A percentile compares a stretch with the other conserved stretches of the same genome.
Evolutionary conservation across 208 protist genomes (phyloP).

Genomic region (Leptomonas pyrrhocoris): DNA sequence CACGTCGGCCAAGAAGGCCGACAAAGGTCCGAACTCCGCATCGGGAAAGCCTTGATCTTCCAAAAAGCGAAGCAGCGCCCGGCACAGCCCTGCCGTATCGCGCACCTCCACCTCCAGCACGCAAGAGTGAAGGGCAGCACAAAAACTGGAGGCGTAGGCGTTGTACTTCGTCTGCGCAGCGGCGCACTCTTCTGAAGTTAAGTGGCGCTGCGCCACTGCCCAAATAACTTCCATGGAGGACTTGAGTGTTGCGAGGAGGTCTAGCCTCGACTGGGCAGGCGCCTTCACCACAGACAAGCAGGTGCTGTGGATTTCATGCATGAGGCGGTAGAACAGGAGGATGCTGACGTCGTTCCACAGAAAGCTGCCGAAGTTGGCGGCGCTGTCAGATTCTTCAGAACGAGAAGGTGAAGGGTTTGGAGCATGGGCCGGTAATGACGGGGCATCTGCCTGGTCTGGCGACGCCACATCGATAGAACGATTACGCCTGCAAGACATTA

Average conservation of each 20-base stretch:
- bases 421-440: too few species aligned
- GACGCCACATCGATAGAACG: too few species aligned
- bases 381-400: not conserved
- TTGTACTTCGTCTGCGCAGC: conserved; percentile 3
- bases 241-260: not conserved
- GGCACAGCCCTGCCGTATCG: conserved; percentile 25
- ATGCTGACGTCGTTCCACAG: conserved; percentile 77
- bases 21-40: conserved; percentile 48
- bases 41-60: conserved; percentile 77
- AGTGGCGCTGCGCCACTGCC: conserved; percentile 23
- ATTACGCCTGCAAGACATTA: conserved; percentile 24
- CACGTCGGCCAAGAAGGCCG: conserved; percentile 36
- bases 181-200: conserved; percentile 22
- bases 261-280: not conserved
- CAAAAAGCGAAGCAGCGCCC: conserved; percentile 44
- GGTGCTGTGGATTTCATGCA: conserved; percentile 33
- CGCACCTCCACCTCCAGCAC: conserved; percentile 10
- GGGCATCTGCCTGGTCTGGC: not conserved
- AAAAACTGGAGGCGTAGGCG: conserved; percentile 8
- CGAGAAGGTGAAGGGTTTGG: not conserved
- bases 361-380: conserved; percentile 53
- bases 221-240: conserved; percentile 19
- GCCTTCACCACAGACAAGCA: conserved; percentile 18
- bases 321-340: conserved; percentile 53
- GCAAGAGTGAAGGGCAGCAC: conserved; percentile 2